Conservation (phyloP, 768 basidiomycete genomes). For the Gymnopilus junonius region DNA sequence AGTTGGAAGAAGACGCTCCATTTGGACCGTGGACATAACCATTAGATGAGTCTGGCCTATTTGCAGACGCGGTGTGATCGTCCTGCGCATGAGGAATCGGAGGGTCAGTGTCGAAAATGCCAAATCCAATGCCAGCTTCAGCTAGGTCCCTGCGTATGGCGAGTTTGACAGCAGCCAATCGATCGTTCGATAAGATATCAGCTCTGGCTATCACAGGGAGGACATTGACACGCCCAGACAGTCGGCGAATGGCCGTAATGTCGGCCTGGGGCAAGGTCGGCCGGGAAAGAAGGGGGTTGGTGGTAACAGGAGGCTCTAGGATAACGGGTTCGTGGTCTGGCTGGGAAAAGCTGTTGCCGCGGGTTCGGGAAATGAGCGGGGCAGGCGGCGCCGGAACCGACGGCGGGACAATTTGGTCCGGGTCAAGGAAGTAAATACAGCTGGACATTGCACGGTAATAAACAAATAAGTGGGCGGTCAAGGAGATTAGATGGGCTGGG, state of each 20-base stretch:
- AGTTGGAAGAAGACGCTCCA: constrained; percentile 48
- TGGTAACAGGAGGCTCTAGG: constrained; percentile 78
- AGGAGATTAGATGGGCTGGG: constrained; percentile 18
- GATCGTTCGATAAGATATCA: constrained; percentile 81
- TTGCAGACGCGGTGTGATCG: constrained; percentile 42
- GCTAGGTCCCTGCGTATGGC: constrained; percentile 83
- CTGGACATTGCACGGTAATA: constrained; percentile 42
- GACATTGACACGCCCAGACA: constrained; percentile 85
- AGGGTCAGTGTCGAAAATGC: constrained; percentile 81
- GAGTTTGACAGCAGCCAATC: constrained; percentile 77
- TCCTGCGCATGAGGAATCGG: constrained; percentile 35
- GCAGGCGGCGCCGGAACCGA: constrained; percentile 67
- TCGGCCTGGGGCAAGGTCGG: constrained; percentile 72
- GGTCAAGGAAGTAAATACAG: constrained; percentile 89
- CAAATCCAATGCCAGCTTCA: constrained; percentile 85
- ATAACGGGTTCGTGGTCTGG: constrained; percentile 77
- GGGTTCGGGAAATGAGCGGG: constrained; percentile 69
- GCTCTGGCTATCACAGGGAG: constrained; percentile 85
- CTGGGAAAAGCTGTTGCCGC: constrained; percentile 73
- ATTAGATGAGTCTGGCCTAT: constrained; percentile 57
- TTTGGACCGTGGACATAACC: constrained; percentile 54
- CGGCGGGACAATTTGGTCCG: constrained; percentile 77
- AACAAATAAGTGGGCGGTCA: constrained; percentile 17
- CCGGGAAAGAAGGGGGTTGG: constrained; percentile 68
- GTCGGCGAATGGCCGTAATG: constrained; percentile 76